Evolutionary conservation across 805 yeast species (phyloP).

Genomic region (Lachancea quebecensis): DNA sequence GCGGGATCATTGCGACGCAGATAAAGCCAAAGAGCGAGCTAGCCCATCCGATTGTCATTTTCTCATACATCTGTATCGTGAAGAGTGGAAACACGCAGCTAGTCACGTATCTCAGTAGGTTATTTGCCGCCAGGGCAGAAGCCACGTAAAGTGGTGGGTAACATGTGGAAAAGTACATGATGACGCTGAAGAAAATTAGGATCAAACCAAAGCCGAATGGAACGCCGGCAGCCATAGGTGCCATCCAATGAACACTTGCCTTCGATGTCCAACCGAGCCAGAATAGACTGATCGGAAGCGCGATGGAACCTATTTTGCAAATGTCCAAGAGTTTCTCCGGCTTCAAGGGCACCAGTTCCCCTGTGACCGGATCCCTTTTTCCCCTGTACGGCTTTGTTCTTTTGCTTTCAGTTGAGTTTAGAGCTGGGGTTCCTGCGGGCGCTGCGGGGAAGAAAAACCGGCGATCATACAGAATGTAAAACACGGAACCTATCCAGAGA

Average conservation of each 20-base stretch:
- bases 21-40: constrained; percentile 57
- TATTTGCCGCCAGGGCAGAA: constrained; percentile 86
- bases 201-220: constrained; percentile 73
- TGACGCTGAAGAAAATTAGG: constrained; percentile 60
- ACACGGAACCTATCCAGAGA: constrained; percentile 45
- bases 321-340: constrained; percentile 58
- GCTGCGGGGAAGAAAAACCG: constrained; percentile 46
- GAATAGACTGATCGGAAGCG: constrained; percentile 61
- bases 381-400: constrained; percentile 36
- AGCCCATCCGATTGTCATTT: constrained; percentile 75
- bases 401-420: constrained; percentile 33
- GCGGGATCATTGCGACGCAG: constrained; percentile 63
- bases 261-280: constrained; percentile 81
- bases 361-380: constrained; percentile 39
- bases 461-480: constrained; percentile 47
- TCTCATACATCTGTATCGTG: constrained; percentile 74
- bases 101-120: constrained; percentile 63
- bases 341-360: constrained; percentile 45
- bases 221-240: constrained; percentile 68
- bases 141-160: constrained; percentile 76
- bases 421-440: constrained; percentile 48
- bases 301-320: constrained; percentile 61
- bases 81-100: constrained; percentile 82
- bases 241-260: constrained; percentile 62
- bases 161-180: constrained; percentile 61